phyloP scores from a whole-genome alignment of 257 asterid species.

The Gentiana macrophylla region DNA sequence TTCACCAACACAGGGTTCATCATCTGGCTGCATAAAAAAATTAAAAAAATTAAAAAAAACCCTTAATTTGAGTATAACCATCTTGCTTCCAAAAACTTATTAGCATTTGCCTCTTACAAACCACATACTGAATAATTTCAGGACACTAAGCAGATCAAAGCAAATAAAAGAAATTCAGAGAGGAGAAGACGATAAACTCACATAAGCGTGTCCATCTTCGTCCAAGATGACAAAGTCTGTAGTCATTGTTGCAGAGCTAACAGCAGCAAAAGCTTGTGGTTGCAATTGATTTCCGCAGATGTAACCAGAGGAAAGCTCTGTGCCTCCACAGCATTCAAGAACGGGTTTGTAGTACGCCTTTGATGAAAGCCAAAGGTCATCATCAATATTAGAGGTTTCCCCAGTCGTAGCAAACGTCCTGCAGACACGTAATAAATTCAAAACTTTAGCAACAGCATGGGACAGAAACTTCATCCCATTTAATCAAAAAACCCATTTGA shows the following conservation, averaged over 20 bases:
- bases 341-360: slow-evolving; percentile 66
- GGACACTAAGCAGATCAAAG: no score
- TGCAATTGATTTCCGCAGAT: slow-evolving; percentile 69
- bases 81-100: background rate
- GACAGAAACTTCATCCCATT: background rate
- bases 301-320: slow-evolving; percentile 84
- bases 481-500: background rate
- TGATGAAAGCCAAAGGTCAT: slow-evolving; percentile 96
- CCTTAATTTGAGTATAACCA: background rate
- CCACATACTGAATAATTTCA: background rate
- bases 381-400: slow-evolving; percentile 80
- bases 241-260: slow-evolving; percentile 71
- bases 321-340: slow-evolving; percentile 88
- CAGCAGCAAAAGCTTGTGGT: slow-evolving; percentile 87
- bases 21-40: slow-evolving; percentile 45
- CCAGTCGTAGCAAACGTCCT: slow-evolving; percentile 76
- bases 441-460: slow-evolving; percentile 3
- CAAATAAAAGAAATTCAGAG: slow-evolving; percentile 1
- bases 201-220: slow-evolving; percentile 66
- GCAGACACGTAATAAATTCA: slow-evolving; percentile 14
- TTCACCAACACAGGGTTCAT: slow-evolving; percentile 76
- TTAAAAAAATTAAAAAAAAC: slow-evolving; percentile 2
- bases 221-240: slow-evolving; percentile 70
- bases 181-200: slow-evolving; percentile 22
- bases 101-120: no score